Evolutionary conservation across 2,329 filamentous ascomycete genomes (phyloP).

Genomic region (Scedosporium dehoogii): DNA sequence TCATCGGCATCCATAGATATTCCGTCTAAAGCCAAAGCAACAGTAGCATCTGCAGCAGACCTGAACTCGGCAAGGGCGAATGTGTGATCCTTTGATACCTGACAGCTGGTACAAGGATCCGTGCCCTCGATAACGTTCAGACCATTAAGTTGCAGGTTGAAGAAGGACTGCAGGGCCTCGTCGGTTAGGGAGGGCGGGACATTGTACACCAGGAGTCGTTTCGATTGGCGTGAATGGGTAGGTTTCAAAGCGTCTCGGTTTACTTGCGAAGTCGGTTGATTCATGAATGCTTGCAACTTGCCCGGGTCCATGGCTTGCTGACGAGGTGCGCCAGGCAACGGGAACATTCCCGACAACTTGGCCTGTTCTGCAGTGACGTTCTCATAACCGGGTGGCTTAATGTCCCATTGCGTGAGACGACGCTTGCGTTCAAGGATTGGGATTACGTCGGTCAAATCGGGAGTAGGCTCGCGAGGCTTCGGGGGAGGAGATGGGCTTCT

Average conservation of each 20-base stretch:
- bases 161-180: constrained; percentile 70
- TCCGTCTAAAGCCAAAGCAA: constrained; percentile 82
- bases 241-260: constrained; percentile 79
- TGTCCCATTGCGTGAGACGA: constrained; percentile 96
- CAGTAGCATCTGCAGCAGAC: constrained; percentile 75
- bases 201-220: constrained; percentile 82
- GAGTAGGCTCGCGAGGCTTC: constrained; percentile 91
- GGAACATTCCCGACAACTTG: constrained; percentile 98
- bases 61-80: constrained; percentile 93
- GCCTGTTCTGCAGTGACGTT: constrained; percentile 97
- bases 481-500: constrained; percentile 64
- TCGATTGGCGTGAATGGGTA: constrained; percentile 86
- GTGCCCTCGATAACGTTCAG: constrained; percentile 77
- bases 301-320: constrained; percentile 90
- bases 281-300: constrained; percentile 92
- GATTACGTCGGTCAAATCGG: constrained; percentile 81
- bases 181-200: constrained; percentile 64
- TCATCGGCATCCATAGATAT: constrained; percentile 75
- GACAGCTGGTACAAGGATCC: constrained; percentile 77
- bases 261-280: constrained; percentile 57
- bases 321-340: constrained; percentile 85
- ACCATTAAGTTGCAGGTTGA: constrained; percentile 95
- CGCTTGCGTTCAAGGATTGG: constrained; percentile 79
- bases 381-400: constrained; percentile 96
- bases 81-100: constrained; percentile 66